Evolutionary conservation across 139 green algal genomes (phyloP).

Genomic region (Eudorina sp.): DNA sequence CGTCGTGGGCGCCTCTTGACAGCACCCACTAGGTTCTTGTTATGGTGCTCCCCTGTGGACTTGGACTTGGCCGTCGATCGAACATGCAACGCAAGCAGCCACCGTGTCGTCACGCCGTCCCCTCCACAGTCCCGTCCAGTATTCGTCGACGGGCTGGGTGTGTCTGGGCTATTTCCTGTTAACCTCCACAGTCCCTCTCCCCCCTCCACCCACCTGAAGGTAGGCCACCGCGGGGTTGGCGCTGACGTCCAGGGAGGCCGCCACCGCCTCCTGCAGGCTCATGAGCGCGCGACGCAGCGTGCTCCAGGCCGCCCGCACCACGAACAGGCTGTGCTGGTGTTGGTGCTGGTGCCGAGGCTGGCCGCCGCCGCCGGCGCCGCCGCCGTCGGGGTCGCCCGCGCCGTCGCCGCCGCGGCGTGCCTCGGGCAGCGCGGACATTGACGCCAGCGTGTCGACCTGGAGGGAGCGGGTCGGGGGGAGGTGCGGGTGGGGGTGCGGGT

Average conservation of each 20-base stretch:
- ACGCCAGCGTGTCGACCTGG: slow-evolving; percentile 30
- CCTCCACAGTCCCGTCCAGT: too few species aligned
- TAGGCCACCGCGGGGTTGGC: slow-evolving; percentile 31
- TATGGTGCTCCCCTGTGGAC: too few species aligned
- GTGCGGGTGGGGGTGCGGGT: too few species aligned
- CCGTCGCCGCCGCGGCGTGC: background rate
- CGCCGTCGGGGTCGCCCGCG: background rate
- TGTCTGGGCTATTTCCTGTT: too few species aligned
- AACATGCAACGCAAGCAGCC: too few species aligned
- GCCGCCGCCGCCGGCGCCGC: background rate
- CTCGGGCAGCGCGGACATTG: slow-evolving; percentile 15
- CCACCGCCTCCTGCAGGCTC: slow-evolving; percentile 38
- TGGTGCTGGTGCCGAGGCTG: background rate
- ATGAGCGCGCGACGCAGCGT: slow-evolving; percentile 42
- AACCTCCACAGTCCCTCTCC: too few species aligned
- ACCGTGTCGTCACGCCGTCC: too few species aligned
- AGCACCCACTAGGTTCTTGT: too few species aligned
- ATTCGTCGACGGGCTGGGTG: too few species aligned
- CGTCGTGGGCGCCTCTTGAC: too few species aligned
- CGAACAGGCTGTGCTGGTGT: slow-evolving; percentile 47
- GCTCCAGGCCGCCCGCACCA: slow-evolving; percentile 33
- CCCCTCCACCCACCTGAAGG: slow-evolving; percentile 7
- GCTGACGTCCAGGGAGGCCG: background rate
- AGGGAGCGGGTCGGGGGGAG: background rate
- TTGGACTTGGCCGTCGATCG: too few species aligned